Percentiles rank a stretch among this genome's conserved stretches.
These are phyloP conservation scores for Saprolegnia diclina DNA, from an alignment of 352 stramenopile genomes.

Conservation along the genomic window DNA sequence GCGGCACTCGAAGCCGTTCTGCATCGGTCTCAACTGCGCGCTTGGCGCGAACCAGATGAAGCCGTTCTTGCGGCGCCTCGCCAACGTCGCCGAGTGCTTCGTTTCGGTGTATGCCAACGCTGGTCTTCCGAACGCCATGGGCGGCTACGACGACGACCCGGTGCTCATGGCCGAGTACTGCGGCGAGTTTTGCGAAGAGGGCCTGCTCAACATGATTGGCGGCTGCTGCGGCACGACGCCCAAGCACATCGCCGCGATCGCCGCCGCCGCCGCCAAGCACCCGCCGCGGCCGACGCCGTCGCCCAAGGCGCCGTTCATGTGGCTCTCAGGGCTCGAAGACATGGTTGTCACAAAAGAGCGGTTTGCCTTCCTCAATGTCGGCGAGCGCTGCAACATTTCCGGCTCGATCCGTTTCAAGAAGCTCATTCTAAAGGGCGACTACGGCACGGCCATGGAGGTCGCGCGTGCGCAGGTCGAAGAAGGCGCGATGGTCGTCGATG, in stretches of 20 bases:
- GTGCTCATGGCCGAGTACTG: conserved; percentile 91
- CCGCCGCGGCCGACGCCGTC: conserved; percentile 75
- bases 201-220: conserved; percentile 95
- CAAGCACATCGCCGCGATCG: conserved; percentile 90
- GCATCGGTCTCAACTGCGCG: conserved; percentile 95
- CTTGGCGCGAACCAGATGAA: conserved; percentile 95
- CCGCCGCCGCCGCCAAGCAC: conserved; percentile 70
- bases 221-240: conserved; percentile 96
- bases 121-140: conserved; percentile 96
- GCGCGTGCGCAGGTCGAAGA: conserved; percentile 95
- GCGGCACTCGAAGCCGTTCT: conserved; percentile 94
- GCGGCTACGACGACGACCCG: conserved; percentile 93
- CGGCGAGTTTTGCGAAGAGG: conserved; percentile 92
- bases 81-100: conserved; percentile 93
- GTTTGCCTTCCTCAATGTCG: conserved; percentile 95
- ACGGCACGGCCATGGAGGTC: conserved; percentile 94
- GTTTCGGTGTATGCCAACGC: conserved; percentile 96
- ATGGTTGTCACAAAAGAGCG: conserved; percentile 91
- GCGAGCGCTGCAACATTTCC: conserved; percentile 95
- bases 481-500: conserved; percentile 95
- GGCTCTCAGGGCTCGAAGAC: conserved; percentile 93
- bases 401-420: conserved; percentile 95
- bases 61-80: conserved; percentile 90
- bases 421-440: conserved; percentile 93
- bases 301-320: conserved; percentile 89